Base-by-base conservation (phyloP, 306 rosid species). In the Betula pendula region DNA sequence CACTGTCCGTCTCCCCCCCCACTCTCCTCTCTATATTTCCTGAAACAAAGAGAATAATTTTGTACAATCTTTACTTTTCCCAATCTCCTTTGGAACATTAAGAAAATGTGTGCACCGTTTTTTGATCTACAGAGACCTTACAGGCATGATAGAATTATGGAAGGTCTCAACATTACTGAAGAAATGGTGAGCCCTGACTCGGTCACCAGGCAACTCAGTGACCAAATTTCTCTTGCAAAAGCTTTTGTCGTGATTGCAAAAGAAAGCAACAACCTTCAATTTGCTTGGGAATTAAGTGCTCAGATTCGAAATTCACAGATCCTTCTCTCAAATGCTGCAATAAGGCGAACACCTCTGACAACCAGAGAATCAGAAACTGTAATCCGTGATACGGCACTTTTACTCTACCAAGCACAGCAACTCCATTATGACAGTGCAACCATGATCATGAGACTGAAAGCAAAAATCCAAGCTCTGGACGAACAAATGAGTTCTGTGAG, bases 241-340 rank as follows among this genome's bases (percentile, higher is more conserved):
- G 94, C 96, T 35, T 93, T 93, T 59, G 91, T 90, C 49, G 97
- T 90, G 71, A 93, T 93, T 47, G 97, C 96, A 33, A 93, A 93
- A 79, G 96, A 93, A 75, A 93, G 90, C 59, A 93, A 86, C 74
- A 93, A 93, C 82, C 92, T 87, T 70, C 97, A 93, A 82, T 93
- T 93, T 90, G 97, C 97, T 33, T 93, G 97, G 97, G 97, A 93
- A 38, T 77, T 93, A 52, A 93, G 97, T 84, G 94, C 97, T 24
- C 96, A 93, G 84, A 93, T 93, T 82, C 94, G 96, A 58, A 90
- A 83, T 85, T 93, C 91, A 0, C 92, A 90, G 90, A 79, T 89
- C 77, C 91, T 93, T 29, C 94, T 93, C 80, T 90, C 97, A 72
- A 86, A 86, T 82, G 94, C 96, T 68, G 97, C 96, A 7, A 87